These are phyloP conservation scores for Trypanosoma boissoni DNA, from an alignment of 208 protist species.

Conservation along the genomic window DNA sequence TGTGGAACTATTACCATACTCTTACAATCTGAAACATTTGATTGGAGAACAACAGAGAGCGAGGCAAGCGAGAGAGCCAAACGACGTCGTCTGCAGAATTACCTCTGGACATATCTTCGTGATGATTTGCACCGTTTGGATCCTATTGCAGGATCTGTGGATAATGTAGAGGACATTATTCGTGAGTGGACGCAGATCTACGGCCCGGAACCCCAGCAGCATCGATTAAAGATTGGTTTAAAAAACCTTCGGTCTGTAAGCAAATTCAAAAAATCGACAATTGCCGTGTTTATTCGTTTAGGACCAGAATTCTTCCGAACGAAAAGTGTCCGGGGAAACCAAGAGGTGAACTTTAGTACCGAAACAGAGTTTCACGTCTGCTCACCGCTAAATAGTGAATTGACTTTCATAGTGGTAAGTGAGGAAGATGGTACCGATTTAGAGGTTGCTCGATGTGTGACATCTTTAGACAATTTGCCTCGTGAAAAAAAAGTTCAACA, in stretches of 20 bases:
- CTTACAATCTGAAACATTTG: conserved; percentile 50
- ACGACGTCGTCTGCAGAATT: conserved; percentile 63
- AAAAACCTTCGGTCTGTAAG: conserved; percentile 3
- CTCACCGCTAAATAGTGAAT: conserved; percentile 33
- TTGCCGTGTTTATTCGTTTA: conserved; percentile 32
- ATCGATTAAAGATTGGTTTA: conserved; percentile 38
- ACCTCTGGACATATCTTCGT: conserved; percentile 73
- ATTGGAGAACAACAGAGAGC: conserved; percentile 31
- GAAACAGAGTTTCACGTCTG: conserved; percentile 42
- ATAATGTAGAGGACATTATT: conserved; percentile 59
- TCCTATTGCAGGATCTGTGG: conserved; percentile 50
- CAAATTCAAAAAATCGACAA: conserved; percentile 4
- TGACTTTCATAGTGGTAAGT: conserved; percentile 55
- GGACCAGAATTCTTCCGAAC: conserved; percentile 47
- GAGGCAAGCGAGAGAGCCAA: conserved; percentile 33
- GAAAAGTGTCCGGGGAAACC: conserved; percentile 23
- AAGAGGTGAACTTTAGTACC: conserved; percentile 36
- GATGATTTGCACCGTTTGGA: conserved; percentile 82
- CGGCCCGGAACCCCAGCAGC: conserved; percentile 49
- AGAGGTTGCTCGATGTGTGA: conserved; percentile 56
- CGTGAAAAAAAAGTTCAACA: conserved; percentile 23
- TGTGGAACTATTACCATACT: conserved; percentile 47
- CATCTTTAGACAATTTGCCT: conserved; percentile 40
- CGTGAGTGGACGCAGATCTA: conserved; percentile 43
- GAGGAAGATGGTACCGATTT: conserved; percentile 37